Percentiles rank a stretch among this genome's conserved stretches.
Evolutionary conservation across 306 rosid genomes (phyloP).

Genomic region (Delonix regia): DNA sequence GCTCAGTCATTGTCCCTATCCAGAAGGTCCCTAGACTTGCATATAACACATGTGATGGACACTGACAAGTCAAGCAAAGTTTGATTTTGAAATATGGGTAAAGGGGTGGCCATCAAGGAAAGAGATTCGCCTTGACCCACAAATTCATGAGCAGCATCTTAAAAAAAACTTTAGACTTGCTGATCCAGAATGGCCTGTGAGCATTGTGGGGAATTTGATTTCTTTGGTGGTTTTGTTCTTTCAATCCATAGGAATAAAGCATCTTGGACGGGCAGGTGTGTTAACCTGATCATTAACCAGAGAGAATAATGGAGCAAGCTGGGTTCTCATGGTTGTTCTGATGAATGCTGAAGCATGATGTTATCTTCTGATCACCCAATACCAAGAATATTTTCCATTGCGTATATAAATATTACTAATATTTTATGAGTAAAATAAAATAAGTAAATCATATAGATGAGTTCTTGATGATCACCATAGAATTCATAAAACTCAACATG

Average conservation of each 20-base stretch:
- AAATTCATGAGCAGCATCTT: background rate
- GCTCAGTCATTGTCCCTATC: slow-evolving; percentile 50
- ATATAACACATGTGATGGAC: slow-evolving; percentile 5
- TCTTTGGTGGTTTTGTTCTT: background rate
- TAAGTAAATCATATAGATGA: background rate
- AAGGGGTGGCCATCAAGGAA: slow-evolving; percentile 28
- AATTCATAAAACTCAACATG: background rate
- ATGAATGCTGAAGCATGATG: background rate
- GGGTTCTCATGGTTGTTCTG: background rate
- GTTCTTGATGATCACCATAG: background rate
- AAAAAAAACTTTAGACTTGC: background rate
- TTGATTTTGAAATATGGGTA: background rate
- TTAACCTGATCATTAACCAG: background rate
- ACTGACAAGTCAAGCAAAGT: slow-evolving; percentile 8
- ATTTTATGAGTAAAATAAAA: background rate
- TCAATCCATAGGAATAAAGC: background rate
- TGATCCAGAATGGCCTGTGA: background rate
- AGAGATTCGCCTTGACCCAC: slow-evolving; percentile 12
- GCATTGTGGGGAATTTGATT: background rate
- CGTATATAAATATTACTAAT: too few species aligned
- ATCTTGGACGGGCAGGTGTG: background rate
- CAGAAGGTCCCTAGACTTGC: background rate
- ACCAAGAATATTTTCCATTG: too few species aligned
- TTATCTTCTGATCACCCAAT: too few species aligned
- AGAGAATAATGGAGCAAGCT: background rate